Conservation (phyloP, 179 eudicot genomes). For the Gypsophila paniculata region DNA sequence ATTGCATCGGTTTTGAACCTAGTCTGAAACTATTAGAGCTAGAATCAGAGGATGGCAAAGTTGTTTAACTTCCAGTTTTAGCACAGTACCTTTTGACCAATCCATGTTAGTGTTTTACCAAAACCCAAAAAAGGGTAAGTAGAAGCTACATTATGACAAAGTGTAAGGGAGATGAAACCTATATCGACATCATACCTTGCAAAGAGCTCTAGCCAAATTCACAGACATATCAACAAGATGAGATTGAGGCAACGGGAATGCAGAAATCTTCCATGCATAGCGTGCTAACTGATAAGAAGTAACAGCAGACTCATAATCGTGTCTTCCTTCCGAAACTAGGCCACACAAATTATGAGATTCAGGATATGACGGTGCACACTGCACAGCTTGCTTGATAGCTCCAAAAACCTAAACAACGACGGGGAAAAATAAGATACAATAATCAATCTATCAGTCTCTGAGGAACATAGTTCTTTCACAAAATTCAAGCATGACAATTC, state of each 20-base stretch:
- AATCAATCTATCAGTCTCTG: neutral
- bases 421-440: neutral
- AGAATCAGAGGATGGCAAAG: neutral
- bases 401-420: constrained; percentile 61
- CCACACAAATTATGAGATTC: constrained; percentile 85
- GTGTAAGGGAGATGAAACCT: constrained; percentile 1
- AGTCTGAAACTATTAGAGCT: neutral
- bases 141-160: neutral
- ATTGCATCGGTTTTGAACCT: neutral
- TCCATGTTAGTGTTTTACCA: neutral
- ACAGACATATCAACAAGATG: constrained; percentile 49
- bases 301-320: constrained; percentile 67
- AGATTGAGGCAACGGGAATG: constrained; percentile 40
- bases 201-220: constrained; percentile 81
- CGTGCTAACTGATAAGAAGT: constrained; percentile 69
- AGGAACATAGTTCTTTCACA: neutral
- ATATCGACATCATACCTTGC: constrained; percentile 46
- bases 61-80: neutral
- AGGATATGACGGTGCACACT: constrained; percentile 75
- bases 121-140: neutral
- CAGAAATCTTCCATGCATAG: constrained; percentile 43
- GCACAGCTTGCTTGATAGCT: constrained; percentile 84
- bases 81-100: neutral
- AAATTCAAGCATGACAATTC: neutral
- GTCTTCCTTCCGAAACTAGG: constrained; percentile 70